These are phyloP conservation scores for Luvunga scandens DNA, from an alignment of 345 rosid genomes.

Conservation along the genomic window DNA sequence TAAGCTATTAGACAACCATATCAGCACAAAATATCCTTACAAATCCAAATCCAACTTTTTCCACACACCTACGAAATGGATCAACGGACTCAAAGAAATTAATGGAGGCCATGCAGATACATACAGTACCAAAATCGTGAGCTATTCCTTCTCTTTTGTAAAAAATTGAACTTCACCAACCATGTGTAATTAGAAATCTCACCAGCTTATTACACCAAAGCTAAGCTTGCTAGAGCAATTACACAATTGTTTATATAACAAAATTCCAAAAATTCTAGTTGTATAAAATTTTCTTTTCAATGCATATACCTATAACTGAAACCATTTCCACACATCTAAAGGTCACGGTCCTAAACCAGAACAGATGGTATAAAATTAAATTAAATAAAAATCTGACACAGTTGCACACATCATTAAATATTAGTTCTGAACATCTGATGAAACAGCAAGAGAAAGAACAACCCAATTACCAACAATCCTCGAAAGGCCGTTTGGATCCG, in stretches of 20 bases:
- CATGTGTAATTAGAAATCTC: not conserved
- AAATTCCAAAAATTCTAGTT: no score
- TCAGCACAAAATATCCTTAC: not conserved
- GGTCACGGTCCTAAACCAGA: not conserved
- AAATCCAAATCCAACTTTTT: not conserved
- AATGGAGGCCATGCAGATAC: not conserved
- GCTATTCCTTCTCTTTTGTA: not conserved
- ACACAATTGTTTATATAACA: no score
- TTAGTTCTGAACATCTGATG: not conserved
- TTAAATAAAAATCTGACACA: not conserved
- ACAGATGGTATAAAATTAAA: not conserved
- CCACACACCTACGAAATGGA: not conserved
- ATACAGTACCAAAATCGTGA: not conserved
- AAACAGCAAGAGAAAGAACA: not conserved
- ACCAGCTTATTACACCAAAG: not conserved
- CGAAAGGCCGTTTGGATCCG: slow-evolving; percentile 86
- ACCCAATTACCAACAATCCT: slow-evolving; percentile 60
- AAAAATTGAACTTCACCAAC: not conserved
- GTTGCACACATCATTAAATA: not conserved
- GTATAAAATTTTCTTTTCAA: no score
- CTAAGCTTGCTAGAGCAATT: not conserved
- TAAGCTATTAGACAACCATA: not conserved
- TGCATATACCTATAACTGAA: not conserved
- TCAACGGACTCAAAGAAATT: not conserved
- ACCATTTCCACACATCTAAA: not conserved